Percentiles rank a stretch among this genome's conserved stretches.
phyloP scores from a whole-genome alignment of 208 protist species.

The Trypanosoma congolense region DNA sequence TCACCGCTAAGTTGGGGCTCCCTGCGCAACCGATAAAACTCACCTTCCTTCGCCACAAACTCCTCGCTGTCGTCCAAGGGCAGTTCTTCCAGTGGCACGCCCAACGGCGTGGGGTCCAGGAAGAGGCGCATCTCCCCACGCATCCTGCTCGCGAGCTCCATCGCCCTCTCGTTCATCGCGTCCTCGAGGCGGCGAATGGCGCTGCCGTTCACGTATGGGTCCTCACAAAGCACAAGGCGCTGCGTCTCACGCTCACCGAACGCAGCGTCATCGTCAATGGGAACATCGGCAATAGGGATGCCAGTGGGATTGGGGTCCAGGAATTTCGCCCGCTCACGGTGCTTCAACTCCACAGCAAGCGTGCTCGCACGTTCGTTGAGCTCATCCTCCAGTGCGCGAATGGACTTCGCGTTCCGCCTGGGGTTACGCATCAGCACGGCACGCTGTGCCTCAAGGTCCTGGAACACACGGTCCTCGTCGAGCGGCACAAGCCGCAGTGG shows the following conservation, averaged over 20 bases:
- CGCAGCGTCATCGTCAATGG: constrained; percentile 25
- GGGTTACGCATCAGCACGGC: constrained; percentile 56
- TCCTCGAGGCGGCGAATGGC: constrained; percentile 29
- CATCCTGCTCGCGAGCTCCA: constrained; percentile 61
- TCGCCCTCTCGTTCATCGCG: constrained; percentile 70
- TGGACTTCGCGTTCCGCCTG: constrained; percentile 37
- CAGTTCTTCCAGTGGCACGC: constrained; percentile 55
- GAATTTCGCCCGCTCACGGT: constrained; percentile 36
- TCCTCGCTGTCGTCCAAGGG: constrained; percentile 64
- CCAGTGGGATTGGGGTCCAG: constrained; percentile 46
- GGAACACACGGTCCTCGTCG: constrained; percentile 40
- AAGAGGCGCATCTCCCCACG: constrained; percentile 59
- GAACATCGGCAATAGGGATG: constrained; percentile 36
- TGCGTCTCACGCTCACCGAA: constrained; percentile 25
- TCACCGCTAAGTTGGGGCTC: constrained; percentile 39
- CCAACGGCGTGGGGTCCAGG: constrained; percentile 38
- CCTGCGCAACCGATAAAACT: constrained; percentile 50
- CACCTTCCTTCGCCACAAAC: constrained; percentile 43
- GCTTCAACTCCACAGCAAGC: constrained; percentile 38
- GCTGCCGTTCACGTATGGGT: neutral
- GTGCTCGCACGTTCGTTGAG: constrained; percentile 58
- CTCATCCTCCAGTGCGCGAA: constrained; percentile 44
- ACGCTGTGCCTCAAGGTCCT: constrained; percentile 45
- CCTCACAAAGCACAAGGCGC: constrained; percentile 10
- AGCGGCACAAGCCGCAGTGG: constrained; percentile 50